Evolutionary conservation across 2,329 filamentous ascomycete species (phyloP).

Genomic region (Talaromyces pinophilus): DNA sequence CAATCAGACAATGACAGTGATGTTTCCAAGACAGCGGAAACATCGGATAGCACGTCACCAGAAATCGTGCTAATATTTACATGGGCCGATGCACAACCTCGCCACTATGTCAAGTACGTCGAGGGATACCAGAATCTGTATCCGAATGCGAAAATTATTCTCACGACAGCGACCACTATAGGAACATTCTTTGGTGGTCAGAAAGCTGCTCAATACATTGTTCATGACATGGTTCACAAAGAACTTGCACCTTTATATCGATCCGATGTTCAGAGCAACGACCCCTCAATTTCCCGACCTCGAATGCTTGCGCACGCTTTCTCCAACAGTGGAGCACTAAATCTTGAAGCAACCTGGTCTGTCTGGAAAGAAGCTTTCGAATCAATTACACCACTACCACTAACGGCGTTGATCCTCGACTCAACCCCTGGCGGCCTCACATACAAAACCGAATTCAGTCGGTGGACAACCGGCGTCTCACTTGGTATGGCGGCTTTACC

Average conservation of each 20-base stretch:
- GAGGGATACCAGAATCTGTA: slow-evolving; percentile 16
- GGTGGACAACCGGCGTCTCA: slow-evolving; percentile 14
- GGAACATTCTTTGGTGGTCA: slow-evolving; percentile 17
- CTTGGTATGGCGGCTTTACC: slow-evolving; percentile 8
- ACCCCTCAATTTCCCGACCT: not conserved
- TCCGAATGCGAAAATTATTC: slow-evolving; percentile 15
- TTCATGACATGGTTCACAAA: slow-evolving; percentile 11
- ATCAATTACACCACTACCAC: not conserved
- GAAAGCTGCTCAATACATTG: slow-evolving; percentile 5
- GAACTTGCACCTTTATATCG: slow-evolving; percentile 8
- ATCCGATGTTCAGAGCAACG: not conserved
- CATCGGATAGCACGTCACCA: not conserved
- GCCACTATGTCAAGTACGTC: slow-evolving; percentile 17
- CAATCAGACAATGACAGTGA: not conserved
- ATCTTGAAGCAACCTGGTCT: slow-evolving; percentile 7
- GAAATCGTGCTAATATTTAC: slow-evolving; percentile 8
- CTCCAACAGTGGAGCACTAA: slow-evolving; percentile 13
- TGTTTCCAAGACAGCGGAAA: not conserved
- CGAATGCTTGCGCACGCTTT: slow-evolving; percentile 19
- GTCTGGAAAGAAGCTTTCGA: slow-evolving; percentile 13
- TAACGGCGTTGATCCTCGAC: slow-evolving; percentile 11
- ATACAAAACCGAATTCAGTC: slow-evolving; percentile 14
- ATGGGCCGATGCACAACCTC: slow-evolving; percentile 18
- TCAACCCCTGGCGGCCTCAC: slow-evolving; percentile 11
- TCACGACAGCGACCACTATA: slow-evolving; percentile 14